Percentiles rank a stretch among this genome's conserved stretches.
Conservation (phyloP, 2,329 filamentous ascomycete genomes). For the Talaromyces islandicus region DNA sequence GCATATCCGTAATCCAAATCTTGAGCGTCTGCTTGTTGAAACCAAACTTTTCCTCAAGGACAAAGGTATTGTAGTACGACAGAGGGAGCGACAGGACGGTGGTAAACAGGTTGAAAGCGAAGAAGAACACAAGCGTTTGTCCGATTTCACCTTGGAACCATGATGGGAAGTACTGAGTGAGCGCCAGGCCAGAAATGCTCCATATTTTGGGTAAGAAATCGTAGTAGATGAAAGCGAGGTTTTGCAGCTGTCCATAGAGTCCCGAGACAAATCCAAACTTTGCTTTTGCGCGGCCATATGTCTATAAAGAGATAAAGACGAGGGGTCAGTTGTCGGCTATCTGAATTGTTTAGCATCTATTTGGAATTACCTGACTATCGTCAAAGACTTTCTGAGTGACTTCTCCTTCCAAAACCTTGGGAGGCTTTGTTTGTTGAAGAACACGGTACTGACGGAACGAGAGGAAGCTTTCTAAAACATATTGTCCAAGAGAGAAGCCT, state of each 20-base stretch:
- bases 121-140: slow-evolving; percentile 87
- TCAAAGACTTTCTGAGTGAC: slow-evolving; percentile 87
- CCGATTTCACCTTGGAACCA: slow-evolving; percentile 87
- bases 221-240: slow-evolving; percentile 81
- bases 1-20: slow-evolving; percentile 80
- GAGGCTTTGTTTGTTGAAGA: slow-evolving; percentile 70
- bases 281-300: slow-evolving; percentile 92
- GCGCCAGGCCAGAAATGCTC: slow-evolving; percentile 69
- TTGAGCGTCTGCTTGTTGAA: slow-evolving; percentile 97
- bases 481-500: slow-evolving; percentile 89
- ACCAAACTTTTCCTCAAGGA: slow-evolving; percentile 92
- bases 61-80: slow-evolving; percentile 88
- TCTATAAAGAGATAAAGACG: slow-evolving; percentile 38
- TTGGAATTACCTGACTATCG: slow-evolving; percentile 66
- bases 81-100: slow-evolving; percentile 73
- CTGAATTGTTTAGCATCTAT: not conserved
- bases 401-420: slow-evolving; percentile 81
- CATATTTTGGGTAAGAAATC: slow-evolving; percentile 89
- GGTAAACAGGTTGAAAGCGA: slow-evolving; percentile 76
- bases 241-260: slow-evolving; percentile 82
- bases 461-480: slow-evolving; percentile 81
- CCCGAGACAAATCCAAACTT: slow-evolving; percentile 77
- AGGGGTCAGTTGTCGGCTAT: not conserved
- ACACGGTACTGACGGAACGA: slow-evolving; percentile 85
- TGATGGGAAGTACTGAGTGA: slow-evolving; percentile 67